These are phyloP conservation scores for Aspergillus nomiae DNA, from an alignment of 2,329 filamentous ascomycete species.

Conservation along the genomic window DNA sequence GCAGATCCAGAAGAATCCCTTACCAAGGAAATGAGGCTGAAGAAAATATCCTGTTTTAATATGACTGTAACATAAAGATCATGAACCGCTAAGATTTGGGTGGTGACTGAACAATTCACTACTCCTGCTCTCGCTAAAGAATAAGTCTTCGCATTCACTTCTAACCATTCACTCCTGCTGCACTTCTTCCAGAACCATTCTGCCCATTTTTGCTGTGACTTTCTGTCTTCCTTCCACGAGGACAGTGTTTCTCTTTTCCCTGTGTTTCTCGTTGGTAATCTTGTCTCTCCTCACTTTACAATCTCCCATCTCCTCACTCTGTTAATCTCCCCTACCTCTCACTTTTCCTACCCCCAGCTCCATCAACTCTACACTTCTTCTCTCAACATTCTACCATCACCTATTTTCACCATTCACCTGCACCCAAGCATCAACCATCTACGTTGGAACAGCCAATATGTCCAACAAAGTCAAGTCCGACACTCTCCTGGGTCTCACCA, in stretches of 20 bases:
- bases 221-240: background rate
- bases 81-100: background rate
- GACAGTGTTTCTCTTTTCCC: background rate
- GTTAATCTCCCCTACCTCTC: background rate
- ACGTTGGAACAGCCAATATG: conserved; percentile 11
- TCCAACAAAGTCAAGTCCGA: conserved; percentile 18
- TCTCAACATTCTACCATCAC: background rate
- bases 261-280: conserved; percentile 2
- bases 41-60: background rate
- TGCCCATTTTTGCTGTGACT: background rate
- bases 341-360: background rate
- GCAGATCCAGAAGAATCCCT: conserved; percentile 35
- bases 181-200: too few species aligned
- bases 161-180: background rate
- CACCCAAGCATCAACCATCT: background rate
- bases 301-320: background rate
- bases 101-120: conserved; percentile 5
- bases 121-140: background rate
- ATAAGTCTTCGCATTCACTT: background rate
- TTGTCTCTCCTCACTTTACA: conserved; percentile 8
- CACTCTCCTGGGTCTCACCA: conserved; percentile 18
- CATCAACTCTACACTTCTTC: background rate
- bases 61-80: conserved; percentile 7
- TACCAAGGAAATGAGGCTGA: conserved; percentile 12
- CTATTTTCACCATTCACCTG: background rate